Base-by-base conservation (phyloP, 2,329 filamentous ascomycete species). In the Ciborinia camelliae region DNA sequence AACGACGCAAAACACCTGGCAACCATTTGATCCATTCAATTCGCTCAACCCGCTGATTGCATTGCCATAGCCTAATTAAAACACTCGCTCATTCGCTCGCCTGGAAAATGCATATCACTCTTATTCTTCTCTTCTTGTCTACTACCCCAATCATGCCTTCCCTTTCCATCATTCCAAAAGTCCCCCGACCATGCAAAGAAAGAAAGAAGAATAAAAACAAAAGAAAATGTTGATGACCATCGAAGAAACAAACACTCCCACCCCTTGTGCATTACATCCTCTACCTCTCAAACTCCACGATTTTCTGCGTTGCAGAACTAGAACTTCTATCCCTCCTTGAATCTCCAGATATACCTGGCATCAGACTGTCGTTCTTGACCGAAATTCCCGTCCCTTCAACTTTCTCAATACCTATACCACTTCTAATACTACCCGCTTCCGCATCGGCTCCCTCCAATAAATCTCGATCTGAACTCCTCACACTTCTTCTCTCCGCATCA, bases 371-470 rank as follows among this genome's bases (percentile, higher is more conserved):
- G 52, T 51, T 61, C 20, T 51, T 61, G n/a, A 9, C 20, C n/a
- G 69, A 66, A 48, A 53, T 66, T 68, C 8, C 70, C 55, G 45
- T 68, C 65, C 28, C 51, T 68, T 20, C 67, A 59, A 26, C 65
- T 68, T n/a, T 74, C 70, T 68, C 61, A 35, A 68, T 47, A 14
- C 41, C 61, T 26, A 68, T 47, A 14, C 41, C 72, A 67, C 71
- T 73, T 73, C 70, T 74, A 10, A 71, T 71, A 66, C 73, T 74
- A 35, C 84, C 84, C 0, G 89, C 87, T 69, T 86, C 85, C 2
- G 87, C 90, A 74, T 94, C 90, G 2, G 88, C 88, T 0, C 89
- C 90, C 70, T 90, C 88, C 18, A 93, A 77, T 18, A 93, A 76
- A 74, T 91, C 90, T 62, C 86, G 80, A 75, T 92, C 89, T 57